These are phyloP conservation scores for Populus davidiana DNA, from an alignment of 345 rosid genomes.

Conservation along the genomic window DNA sequence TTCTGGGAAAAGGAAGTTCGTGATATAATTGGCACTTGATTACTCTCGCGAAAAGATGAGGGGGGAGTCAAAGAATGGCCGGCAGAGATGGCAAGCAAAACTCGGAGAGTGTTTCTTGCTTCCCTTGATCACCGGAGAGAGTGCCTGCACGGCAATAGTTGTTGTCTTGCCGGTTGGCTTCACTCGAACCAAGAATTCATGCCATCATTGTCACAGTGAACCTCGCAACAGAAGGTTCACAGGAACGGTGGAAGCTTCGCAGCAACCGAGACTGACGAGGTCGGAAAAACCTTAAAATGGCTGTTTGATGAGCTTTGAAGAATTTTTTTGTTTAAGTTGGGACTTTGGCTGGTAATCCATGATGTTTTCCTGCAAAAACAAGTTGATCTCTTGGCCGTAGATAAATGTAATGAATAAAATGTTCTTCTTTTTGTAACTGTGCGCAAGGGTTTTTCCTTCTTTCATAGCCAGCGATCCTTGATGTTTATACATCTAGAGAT, in stretches of 20 bases:
- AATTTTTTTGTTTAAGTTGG: no score
- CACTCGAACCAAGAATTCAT: slow-evolving; percentile 21
- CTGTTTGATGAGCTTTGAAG: no score
- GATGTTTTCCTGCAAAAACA: no score
- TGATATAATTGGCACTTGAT: no score
- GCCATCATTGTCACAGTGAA: slow-evolving; percentile 24
- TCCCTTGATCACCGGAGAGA: slow-evolving; percentile 42
- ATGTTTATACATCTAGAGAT: no score
- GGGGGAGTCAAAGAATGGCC: slow-evolving; percentile 35
- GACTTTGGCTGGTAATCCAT: no score
- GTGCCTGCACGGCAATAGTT: slow-evolving; percentile 36
- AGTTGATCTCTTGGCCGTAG: no score
- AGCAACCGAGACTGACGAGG: neutral
- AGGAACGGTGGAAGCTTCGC: slow-evolving; percentile 33
- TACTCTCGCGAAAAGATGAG: slow-evolving; percentile 1
- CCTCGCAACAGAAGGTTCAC: slow-evolving; percentile 36
- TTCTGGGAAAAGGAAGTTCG: neutral
- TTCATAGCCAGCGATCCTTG: no score
- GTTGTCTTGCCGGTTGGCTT: slow-evolving; percentile 31
- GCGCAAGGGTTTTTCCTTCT: no score
- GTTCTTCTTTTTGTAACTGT: no score
- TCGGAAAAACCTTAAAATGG: no score
- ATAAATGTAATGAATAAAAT: no score
- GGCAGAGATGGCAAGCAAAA: slow-evolving; percentile 44
- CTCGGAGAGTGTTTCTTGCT: slow-evolving; percentile 36